phyloP scores from a whole-genome alignment of 2,329 filamentous ascomycete genomes.

The Pseudovirgaria hyperparasitica region DNA sequence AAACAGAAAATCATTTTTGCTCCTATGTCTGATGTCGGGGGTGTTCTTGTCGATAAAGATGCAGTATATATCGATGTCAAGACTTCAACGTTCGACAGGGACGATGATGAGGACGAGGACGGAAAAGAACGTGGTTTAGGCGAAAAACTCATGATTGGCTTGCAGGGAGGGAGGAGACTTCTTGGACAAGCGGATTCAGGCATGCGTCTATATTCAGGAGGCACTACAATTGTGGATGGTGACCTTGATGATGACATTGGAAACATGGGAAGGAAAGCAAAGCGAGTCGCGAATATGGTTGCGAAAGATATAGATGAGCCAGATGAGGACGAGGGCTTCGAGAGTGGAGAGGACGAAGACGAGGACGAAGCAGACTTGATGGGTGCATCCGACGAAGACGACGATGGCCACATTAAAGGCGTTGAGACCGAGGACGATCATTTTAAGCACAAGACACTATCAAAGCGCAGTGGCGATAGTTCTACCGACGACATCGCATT shows the following conservation, averaged over 20 bases:
- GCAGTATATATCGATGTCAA: slow-evolving; percentile 80
- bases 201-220: slow-evolving; percentile 73
- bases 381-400: slow-evolving; percentile 36
- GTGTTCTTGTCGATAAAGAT: slow-evolving; percentile 91
- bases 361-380: slow-evolving; percentile 31
- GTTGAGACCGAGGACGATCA: slow-evolving; percentile 28
- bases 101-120: slow-evolving; percentile 45
- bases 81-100: slow-evolving; percentile 56
- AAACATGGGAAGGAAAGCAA: slow-evolving; percentile 43
- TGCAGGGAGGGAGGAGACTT: slow-evolving; percentile 71
- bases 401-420: slow-evolving; percentile 31
- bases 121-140: slow-evolving; percentile 70
- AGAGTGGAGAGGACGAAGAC: slow-evolving; percentile 40
- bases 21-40: slow-evolving; percentile 95
- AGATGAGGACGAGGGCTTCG: slow-evolving; percentile 36
- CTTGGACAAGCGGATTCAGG: slow-evolving; percentile 74
- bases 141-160: slow-evolving; percentile 82
- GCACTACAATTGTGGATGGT: slow-evolving; percentile 51
- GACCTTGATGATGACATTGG: slow-evolving; percentile 40
- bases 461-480: slow-evolving; percentile 22
- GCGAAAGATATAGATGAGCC: slow-evolving; percentile 33
- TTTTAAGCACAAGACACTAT: slow-evolving; percentile 26
- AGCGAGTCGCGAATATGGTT: slow-evolving; percentile 37
- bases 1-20: slow-evolving; percentile 96
- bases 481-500: slow-evolving; percentile 76